Base-by-base conservation (phyloP, 2,329 filamentous ascomycete species). In the Ceratocystis destructans region DNA sequence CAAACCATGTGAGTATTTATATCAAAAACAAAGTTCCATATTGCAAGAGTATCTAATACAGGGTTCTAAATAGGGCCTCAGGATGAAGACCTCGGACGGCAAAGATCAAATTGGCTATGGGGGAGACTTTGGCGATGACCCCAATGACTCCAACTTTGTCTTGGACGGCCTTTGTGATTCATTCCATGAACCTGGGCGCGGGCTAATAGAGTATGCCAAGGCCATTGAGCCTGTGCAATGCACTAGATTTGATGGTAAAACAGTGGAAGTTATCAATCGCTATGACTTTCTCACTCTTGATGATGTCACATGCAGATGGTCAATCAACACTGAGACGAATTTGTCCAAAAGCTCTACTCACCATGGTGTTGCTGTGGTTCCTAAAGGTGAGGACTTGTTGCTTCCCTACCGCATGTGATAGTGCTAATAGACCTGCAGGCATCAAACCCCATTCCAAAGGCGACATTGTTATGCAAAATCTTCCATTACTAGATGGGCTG, bases 41-140 rank as follows among this genome's bases (percentile, higher is more conserved):
- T 57, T 10, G 17, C 31, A 17, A 15, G 3, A 57, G 12, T 31
- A 7, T 57, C 12, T 57, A 17, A 10, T 5, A 5, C 31, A 57
- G 2, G 44, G 20, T 22, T 2, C 31, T n/a, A 57, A 57, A 33
- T 20, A 76, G 76, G 71, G 80, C 68, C 70, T 83, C 68, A 72
- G 80, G 3, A 76, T 76, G 6, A 75, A 75, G 61, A 76, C 75
- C 7, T 71, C 75, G 48, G 74, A 78, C 22, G 77, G 78, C 33
- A 74, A 76, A 50, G 74, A 77, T 61, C 82, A 79, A 69, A 82
- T 81, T 50, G 83, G 76, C 0, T 86, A 85, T 53, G 83, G 83
- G 0, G 83, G 83, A 1, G 83, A 86, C 71, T 86, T 85, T 72
- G 81, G 80, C 2, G 83, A 86, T 62, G 74, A 79, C 0, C 83